These are phyloP conservation scores for Carex cristatella DNA, from an alignment of 176 grass and related monocot genomes.

Conservation along the genomic window DNA sequence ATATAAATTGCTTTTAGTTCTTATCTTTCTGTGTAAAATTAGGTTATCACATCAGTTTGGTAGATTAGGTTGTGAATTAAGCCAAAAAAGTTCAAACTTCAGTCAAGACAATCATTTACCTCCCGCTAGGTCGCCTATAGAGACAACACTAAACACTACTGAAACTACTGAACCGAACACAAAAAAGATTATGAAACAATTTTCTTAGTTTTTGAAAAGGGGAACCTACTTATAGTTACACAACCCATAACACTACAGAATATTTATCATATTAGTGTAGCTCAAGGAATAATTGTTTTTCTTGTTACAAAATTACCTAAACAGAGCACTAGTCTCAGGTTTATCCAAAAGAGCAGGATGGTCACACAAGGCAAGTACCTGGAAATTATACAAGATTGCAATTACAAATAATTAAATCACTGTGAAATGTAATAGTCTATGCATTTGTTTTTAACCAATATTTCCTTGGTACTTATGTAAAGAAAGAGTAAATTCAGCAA, in stretches of 20 bases:
- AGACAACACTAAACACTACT: no score
- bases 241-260: not conserved
- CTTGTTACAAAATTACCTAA: constrained; percentile 43
- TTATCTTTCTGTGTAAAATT: no score
- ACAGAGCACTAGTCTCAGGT: constrained; percentile 58
- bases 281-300: not conserved
- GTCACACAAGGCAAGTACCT: constrained; percentile 94
- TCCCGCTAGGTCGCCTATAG: no score
- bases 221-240: not conserved
- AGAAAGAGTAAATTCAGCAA: constrained; percentile 18
- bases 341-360: constrained; percentile 67
- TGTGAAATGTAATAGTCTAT: not conserved
- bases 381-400: constrained; percentile 31
- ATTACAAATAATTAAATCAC: not conserved
- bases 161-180: not conserved
- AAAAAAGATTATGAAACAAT: not conserved
- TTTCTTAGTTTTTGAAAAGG: not conserved
- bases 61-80: no score
- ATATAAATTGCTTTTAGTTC: no score
- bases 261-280: not conserved
- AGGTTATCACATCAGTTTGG: no score
- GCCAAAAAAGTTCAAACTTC: no score
- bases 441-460: not conserved
- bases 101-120: no score
- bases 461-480: not conserved